These are phyloP conservation scores for Globisporangium sylvaticum DNA, from an alignment of 352 stramenopile genomes.

Conservation along the genomic window DNA sequence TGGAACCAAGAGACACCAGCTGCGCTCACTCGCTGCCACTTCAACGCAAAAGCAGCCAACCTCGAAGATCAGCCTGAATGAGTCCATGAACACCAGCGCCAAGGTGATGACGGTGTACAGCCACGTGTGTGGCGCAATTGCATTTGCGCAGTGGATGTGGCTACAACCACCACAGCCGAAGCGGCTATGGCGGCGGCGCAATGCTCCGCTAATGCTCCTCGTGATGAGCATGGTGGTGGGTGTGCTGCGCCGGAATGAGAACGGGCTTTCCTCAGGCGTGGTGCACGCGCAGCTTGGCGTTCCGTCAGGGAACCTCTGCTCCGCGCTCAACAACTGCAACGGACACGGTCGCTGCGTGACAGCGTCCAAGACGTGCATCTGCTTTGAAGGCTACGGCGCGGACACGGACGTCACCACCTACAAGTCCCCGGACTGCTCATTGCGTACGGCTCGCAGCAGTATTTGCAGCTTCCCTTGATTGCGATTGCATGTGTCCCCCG, in stretches of 20 bases:
- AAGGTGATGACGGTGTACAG: not conserved
- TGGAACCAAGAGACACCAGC: not conserved
- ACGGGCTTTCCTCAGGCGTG: not conserved
- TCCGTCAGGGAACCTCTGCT: constrained; percentile 66
- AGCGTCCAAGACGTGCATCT: constrained; percentile 80
- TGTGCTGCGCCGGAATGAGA: not conserved
- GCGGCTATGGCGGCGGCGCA: not conserved
- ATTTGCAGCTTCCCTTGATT: not conserved
- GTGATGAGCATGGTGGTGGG: not conserved
- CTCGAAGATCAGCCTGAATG: not conserved
- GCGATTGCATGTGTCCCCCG: not conserved
- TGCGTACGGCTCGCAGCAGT: constrained; percentile 26
- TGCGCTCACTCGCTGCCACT: not conserved
- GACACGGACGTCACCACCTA: constrained; percentile 76
- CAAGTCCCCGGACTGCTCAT: constrained; percentile 80
- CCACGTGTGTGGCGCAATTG: not conserved
- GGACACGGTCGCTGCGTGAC: constrained; percentile 86
- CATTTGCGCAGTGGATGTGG: not conserved
- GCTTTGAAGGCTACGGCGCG: constrained; percentile 86
- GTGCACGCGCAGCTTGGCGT: constrained; percentile 42
- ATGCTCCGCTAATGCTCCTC: not conserved
- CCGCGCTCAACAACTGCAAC: constrained; percentile 82
- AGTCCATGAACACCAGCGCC: not conserved
- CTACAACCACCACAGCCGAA: not conserved
- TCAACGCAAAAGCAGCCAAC: not conserved